Base-by-base conservation (phyloP, 225 moss, liverwort and hornwort species). In the Bryum argenteum region DNA sequence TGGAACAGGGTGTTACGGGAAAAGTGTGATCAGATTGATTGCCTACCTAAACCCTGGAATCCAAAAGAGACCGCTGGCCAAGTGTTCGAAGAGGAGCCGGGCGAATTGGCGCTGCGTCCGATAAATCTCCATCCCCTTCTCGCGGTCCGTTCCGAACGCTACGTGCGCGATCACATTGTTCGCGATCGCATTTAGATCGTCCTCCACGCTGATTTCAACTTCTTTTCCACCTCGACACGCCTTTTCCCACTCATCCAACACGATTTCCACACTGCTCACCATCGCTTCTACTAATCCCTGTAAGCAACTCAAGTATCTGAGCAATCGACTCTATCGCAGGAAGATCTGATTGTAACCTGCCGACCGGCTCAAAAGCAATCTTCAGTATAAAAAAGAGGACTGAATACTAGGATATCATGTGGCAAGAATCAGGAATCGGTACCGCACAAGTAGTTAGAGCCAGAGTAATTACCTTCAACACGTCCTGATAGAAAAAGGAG, bases 401-500 rank as follows among this genome's bases (percentile, higher is more conserved):
- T 33, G 33, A 33, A 33, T 33, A 5, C 33, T 33, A 33, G 5
- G 4, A 33, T 33, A 33, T 33, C 33, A 33, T 33, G 33, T 2
- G 5, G 33, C 33, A 33, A 33, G 33, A 16, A 48, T 48, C 48
- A 48, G 48, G 48, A 48, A 48, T 48, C 16, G 48, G 48, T 48
- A 33, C 33, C 1, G 6, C 16, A 6, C 47, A 48, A 33, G 47
- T 48, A 5, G 15, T 7, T 48, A 11, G 12, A 44, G 48, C 16
- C 17, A 1, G 48, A 11, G 17, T 48, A 7, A 48, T 16, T 48
- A 88, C 87, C 84, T 84, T 88, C 42, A 88, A 48, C 41, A 75
- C 69, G 67, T 82, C 79, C 62, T 78, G 81, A 21, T 84, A 79
- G 54, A 88, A 88, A 61, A 81, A 85, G 41, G 77, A 81, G 62